Percentiles rank a stretch among this genome's conserved stretches.
Conservation (phyloP, 768 basidiomycete species). For the Suillus sp. region DNA sequence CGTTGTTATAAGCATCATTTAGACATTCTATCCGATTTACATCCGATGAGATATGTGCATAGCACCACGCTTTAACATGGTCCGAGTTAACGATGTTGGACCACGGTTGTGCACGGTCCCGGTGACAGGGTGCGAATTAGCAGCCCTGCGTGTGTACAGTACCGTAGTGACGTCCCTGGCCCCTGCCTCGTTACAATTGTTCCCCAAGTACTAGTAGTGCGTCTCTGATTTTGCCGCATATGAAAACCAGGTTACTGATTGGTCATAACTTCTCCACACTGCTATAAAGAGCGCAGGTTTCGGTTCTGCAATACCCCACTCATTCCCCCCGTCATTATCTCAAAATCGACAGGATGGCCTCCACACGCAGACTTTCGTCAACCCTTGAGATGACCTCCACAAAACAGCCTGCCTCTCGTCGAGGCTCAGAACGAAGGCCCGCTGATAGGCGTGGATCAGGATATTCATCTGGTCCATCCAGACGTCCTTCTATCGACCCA, state of each 20-base stretch:
- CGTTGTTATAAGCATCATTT: conserved; percentile 8
- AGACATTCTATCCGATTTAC: conserved; percentile 11
- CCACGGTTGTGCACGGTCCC: neutral
- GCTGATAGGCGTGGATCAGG: conserved; percentile 54
- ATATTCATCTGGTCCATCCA: conserved; percentile 48
- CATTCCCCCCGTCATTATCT: conserved; percentile 7
- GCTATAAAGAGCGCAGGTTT: conserved; percentile 15
- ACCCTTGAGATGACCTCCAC: conserved; percentile 36
- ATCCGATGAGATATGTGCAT: conserved; percentile 7
- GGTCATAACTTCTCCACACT: conserved; percentile 11
- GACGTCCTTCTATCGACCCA: conserved; percentile 77
- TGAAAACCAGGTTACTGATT: conserved; percentile 2
- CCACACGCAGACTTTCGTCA: conserved; percentile 29
- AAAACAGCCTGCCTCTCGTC: conserved; percentile 40
- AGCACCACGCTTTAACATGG: neutral
- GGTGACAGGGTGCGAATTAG: conserved; percentile 7
- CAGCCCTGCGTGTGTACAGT: neutral
- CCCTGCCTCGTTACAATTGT: neutral
- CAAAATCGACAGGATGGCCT: conserved; percentile 18
- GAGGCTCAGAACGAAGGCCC: conserved; percentile 44
- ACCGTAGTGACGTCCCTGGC: neutral
- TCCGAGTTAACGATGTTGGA: conserved; percentile 1
- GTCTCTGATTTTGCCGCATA: no score
- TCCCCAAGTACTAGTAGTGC: neutral
- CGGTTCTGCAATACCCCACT: neutral